Evolutionary conservation across 1,284 basidiomycete genomes (phyloP).

Genomic region (Trichosporon inkin): DNA sequence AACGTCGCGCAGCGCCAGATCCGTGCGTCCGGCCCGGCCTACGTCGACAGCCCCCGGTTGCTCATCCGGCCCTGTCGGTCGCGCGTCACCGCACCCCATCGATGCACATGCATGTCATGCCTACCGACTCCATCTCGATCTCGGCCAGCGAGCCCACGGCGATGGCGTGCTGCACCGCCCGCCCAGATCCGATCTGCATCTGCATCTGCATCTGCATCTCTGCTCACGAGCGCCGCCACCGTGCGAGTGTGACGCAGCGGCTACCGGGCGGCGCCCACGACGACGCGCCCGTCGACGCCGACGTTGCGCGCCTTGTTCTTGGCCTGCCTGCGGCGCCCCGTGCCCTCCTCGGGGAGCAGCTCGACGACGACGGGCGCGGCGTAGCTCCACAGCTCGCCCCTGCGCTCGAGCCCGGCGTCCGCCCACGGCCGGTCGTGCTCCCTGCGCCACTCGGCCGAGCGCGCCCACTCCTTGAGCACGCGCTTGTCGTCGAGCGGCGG

Average conservation of each 20-base stretch:
- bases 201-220: too few species aligned
- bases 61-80: too few species aligned
- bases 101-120: neutral
- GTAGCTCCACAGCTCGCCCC: slow-evolving; percentile 20
- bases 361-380: slow-evolving; percentile 11
- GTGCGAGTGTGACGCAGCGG: too few species aligned
- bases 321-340: slow-evolving; percentile 28
- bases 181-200: too few species aligned
- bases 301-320: slow-evolving; percentile 26
- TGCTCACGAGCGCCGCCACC: too few species aligned
- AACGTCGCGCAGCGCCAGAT: too few species aligned
- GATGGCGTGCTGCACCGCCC: too few species aligned
- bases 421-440: slow-evolving; percentile 44
- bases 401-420: slow-evolving; percentile 30
- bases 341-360: slow-evolving; percentile 22
- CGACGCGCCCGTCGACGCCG: slow-evolving; percentile 35
- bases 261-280: slow-evolving; percentile 35
- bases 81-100: too few species aligned
- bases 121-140: neutral
- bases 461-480: slow-evolving; percentile 34
- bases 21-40: too few species aligned
- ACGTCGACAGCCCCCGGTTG: neutral
- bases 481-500: slow-evolving; percentile 30
- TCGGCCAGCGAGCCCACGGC: too few species aligned
- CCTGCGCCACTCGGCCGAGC: slow-evolving; percentile 28